Base-by-base conservation (phyloP, 208 protist genomes). In the Angomonas deanei region DNA sequence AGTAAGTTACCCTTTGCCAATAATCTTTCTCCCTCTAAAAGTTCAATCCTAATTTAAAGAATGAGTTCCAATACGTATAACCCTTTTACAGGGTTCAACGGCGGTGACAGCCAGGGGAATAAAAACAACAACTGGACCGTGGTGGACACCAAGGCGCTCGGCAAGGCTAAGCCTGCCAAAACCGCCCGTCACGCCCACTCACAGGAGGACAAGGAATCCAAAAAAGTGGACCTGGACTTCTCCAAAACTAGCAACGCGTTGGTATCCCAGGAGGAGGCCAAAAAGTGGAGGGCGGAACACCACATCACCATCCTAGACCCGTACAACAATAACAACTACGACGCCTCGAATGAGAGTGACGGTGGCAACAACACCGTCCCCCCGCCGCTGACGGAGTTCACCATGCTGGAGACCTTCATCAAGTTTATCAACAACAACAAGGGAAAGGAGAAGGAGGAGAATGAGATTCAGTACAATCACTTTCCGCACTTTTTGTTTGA, bases 21-120 rank as follows among this genome's bases (percentile, higher is more conserved):
- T n/a, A n/a, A n/a, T n/a, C n/a, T n/a, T n/a, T n/a, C n/a, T n/a
- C n/a, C n/a, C n/a, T n/a, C n/a, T n/a, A n/a, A n/a, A n/a, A n/a
- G n/a, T n/a, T n/a, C n/a, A n/a, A n/a, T n/a, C n/a, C n/a, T 59
- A 34, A 38, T 61, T 49, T 47, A 0, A 33, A 48, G 15, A 17
- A 83, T 84, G 74, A 80, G 77, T 30, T 81, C 90, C 38, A 59
- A 86, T 1, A 80, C 71, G 34, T 95, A 95, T 72, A 92, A 72
- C 62, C 85, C 85, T 19, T 95, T 95, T 61, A 80, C 70, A 21
- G 89, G 89, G 11, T 84, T 81, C 74, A 24, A 32, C 33, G 49
- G 61, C 36, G 47, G 26, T 33, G 24, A 34, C 2, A 59, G 13
- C 4, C 5, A 59, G 21, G 28, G 27, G 23, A 34, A 2, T 30